These are phyloP conservation scores for Rhizoctonia solani DNA, from an alignment of 1,284 basidiomycete genomes.

Conservation along the genomic window DNA sequence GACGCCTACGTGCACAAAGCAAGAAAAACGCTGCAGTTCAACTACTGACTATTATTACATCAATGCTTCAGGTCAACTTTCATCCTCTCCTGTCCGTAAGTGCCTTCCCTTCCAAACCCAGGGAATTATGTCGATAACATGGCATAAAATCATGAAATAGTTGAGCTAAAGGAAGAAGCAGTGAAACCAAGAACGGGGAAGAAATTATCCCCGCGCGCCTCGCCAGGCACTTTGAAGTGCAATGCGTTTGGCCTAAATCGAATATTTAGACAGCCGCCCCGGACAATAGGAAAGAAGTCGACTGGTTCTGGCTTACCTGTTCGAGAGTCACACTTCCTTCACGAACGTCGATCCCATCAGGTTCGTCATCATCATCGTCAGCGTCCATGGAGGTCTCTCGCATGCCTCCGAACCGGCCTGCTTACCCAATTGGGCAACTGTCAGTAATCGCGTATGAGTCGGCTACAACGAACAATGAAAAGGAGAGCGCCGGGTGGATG, in stretches of 20 bases:
- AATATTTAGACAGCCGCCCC: too few relatives aligned
- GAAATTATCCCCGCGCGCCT: conserved; percentile 39
- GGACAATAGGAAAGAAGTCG: background rate
- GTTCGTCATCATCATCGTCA: conserved; percentile 63
- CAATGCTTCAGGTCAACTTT: conserved; percentile 17
- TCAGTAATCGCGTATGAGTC: background rate
- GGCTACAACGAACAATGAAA: too few relatives aligned
- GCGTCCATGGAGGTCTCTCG: conserved; percentile 52
- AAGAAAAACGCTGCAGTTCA: conserved; percentile 29
- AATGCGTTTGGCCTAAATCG: conserved; percentile 49
- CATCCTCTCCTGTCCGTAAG: background rate
- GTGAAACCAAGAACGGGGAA: background rate
- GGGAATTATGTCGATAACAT: too few relatives aligned
- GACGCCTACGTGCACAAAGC: conserved; percentile 11
- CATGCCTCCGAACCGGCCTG: conserved; percentile 65
- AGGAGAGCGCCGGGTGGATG: too few relatives aligned
- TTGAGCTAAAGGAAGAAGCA: too few relatives aligned
- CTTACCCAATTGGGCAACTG: background rate
- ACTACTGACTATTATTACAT: conserved; percentile 15
- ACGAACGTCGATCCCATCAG: conserved; percentile 66
- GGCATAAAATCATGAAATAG: too few relatives aligned
- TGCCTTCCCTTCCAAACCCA: background rate
- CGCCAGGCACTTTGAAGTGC: conserved; percentile 54
- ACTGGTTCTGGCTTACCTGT: conserved; percentile 59
- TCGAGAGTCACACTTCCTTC: conserved; percentile 86